Base-by-base conservation (phyloP, 192 early-diverging fungal genomes). In the Coemansia sp. region DNA sequence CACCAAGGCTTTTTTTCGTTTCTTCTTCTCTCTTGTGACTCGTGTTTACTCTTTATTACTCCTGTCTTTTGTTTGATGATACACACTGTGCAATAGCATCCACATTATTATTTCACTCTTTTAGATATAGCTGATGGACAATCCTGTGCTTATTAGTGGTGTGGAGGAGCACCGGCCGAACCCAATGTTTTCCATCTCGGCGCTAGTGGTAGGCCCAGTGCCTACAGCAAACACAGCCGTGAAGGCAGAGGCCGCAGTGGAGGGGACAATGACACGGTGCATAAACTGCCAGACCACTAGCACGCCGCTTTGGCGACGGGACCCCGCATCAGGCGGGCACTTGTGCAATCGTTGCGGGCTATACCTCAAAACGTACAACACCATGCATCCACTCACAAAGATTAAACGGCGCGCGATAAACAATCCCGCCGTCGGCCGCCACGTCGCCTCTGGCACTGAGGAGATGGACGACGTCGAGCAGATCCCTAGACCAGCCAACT, bases 311-410 rank as follows among this genome's bases (percentile, higher is more conserved):
- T 94, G 92, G 92, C 85, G 92, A 13, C 76, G 92, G 36, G 82
- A 78, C 62, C 88, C 89, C 24, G 84, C 85, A 27, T 70, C 79
- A 8, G 90, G 89, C 44, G 86, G 86, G 24, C 89, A 91, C 24
- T 87, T 92, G 55, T 94, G 92, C 67, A 94, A 94, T 74, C 90
- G 91, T 9, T 94, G 92, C 68, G 89, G 89, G 3, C 64, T 85
- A 38, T 85, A 85, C 61, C 76, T 78, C 56, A 81, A 81, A 55
- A 75, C 83, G 5, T 84, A 84, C 78, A 80, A 77, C 53, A 61
- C 69, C n/a, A 78, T 84, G 75, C 83, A 80, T 34, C 83, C 83
- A 20, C 64, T 83, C 3, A 77, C 62, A 4, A 55, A 69, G 22
- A 83, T 73, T 22, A 83, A 78, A 39, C 71, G 75, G 24, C 80